Percentiles rank a stretch among this genome's conserved stretches.
phyloP scores from a whole-genome alignment of 345 rosid genomes.

The Nasturtium officinale region DNA sequence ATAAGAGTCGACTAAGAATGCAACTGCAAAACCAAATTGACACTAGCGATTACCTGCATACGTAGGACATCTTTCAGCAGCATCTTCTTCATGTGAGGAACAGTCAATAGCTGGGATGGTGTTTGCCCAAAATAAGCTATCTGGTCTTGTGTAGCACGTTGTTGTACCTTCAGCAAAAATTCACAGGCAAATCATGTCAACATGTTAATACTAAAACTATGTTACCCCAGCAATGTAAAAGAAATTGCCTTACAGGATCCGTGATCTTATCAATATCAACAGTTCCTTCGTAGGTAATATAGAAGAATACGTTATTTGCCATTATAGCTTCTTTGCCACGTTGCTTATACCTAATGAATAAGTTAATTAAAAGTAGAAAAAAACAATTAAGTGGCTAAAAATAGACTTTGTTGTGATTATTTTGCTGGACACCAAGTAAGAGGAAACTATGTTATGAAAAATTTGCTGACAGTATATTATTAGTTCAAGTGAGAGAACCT shows the following conservation, averaged over 20 bases:
- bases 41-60: conserved; percentile 63
- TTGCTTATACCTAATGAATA: conserved; percentile 78
- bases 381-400: neutral
- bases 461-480: conserved; percentile 4
- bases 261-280: conserved; percentile 87
- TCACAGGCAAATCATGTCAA: conserved; percentile 27
- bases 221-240: conserved; percentile 21
- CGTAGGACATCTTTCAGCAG: conserved; percentile 83
- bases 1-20: conserved; percentile 19
- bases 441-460: conserved; percentile 21
- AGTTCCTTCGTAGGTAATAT: conserved; percentile 95
- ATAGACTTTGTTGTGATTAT: conserved; percentile 10
- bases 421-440: conserved; percentile 20
- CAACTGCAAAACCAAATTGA: conserved; percentile 28
- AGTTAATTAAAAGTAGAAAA: conserved; percentile 19
- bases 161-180: conserved; percentile 69
- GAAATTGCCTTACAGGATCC: conserved; percentile 67
- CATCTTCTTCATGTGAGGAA: conserved; percentile 84
- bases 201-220: conserved; percentile 19
- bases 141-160: conserved; percentile 94
- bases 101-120: conserved; percentile 89
- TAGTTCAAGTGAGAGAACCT: conserved; percentile 34
- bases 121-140: conserved; percentile 99
- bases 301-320: conserved; percentile 95
- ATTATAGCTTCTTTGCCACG: conserved; percentile 97